These are phyloP conservation scores for Rhizophagus prolifer DNA, from an alignment of 192 early-diverging fungal species.

Conservation along the genomic window DNA sequence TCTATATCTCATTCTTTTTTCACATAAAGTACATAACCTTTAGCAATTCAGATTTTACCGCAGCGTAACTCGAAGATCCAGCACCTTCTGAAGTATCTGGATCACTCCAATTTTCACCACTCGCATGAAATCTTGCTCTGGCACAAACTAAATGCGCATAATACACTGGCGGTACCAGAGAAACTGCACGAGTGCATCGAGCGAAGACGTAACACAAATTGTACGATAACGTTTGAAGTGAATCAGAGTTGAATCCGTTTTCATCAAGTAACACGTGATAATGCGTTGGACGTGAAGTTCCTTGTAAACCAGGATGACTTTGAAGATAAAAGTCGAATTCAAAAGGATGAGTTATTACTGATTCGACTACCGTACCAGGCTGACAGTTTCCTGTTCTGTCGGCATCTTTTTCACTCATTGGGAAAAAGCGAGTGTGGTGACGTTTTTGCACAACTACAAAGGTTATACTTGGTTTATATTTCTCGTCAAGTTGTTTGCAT, in stretches of 20 bases:
- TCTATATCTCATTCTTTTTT: too few species aligned
- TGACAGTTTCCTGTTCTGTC: constrained; percentile 75
- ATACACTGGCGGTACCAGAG: constrained; percentile 51
- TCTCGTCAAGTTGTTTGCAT: constrained; percentile 40
- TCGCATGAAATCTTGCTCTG: constrained; percentile 64
- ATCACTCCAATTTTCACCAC: constrained; percentile 56
- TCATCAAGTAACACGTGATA: constrained; percentile 77
- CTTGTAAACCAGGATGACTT: constrained; percentile 70
- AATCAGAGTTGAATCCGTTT: constrained; percentile 39
- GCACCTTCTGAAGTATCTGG: constrained; percentile 27
- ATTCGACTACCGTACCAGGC: constrained; percentile 74
- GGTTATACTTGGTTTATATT: constrained; percentile 73
- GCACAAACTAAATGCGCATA: constrained; percentile 42
- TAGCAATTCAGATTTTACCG: not conserved
- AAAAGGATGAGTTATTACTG: constrained; percentile 65
- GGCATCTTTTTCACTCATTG: constrained; percentile 48
- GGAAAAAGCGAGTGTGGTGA: constrained; percentile 68
- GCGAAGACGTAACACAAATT: constrained; percentile 83
- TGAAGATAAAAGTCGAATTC: constrained; percentile 66
- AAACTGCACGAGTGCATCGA: constrained; percentile 81
- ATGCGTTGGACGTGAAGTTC: constrained; percentile 83
- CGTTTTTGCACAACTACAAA: constrained; percentile 71
- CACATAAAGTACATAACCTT: not conserved
- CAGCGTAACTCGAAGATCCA: not conserved
- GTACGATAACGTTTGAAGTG: constrained; percentile 79